phyloP scores from a whole-genome alignment of 768 basidiomycete species.

The Russula brevipes region DNA sequence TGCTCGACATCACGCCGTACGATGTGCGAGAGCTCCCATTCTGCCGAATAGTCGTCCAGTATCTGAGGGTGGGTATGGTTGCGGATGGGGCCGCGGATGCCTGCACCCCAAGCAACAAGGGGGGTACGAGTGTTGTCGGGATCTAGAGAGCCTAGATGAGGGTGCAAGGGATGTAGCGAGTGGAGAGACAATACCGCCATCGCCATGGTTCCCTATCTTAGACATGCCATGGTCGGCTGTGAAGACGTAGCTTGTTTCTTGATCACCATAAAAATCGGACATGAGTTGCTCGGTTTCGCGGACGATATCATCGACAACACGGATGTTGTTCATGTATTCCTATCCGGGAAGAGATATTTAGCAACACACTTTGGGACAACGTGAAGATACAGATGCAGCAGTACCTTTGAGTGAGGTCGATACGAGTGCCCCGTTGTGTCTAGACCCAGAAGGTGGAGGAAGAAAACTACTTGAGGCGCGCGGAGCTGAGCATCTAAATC shows the following conservation, averaged over 20 bases:
- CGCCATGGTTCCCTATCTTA: slow-evolving; percentile 81
- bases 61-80: slow-evolving; percentile 52
- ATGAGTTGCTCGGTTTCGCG: slow-evolving; percentile 58
- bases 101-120: slow-evolving; percentile 76
- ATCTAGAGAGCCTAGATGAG: slow-evolving; percentile 40
- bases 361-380: neutral
- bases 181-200: slow-evolving; percentile 54
- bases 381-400: neutral
- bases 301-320: slow-evolving; percentile 71
- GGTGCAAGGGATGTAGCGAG: neutral
- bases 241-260: slow-evolving; percentile 70
- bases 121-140: slow-evolving; percentile 88
- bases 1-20: slow-evolving; percentile 74
- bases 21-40: slow-evolving; percentile 57
- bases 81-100: slow-evolving; percentile 63
- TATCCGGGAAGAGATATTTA: slow-evolving; percentile 28
- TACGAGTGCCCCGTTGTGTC: slow-evolving; percentile 88
- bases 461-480: slow-evolving; percentile 63
- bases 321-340: slow-evolving; percentile 87
- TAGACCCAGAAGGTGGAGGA: slow-evolving; percentile 76
- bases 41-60: slow-evolving; percentile 55
- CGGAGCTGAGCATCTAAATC: slow-evolving; percentile 48
- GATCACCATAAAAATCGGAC: slow-evolving; percentile 57
- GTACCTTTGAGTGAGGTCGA: slow-evolving; percentile 70
- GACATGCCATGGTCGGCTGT: slow-evolving; percentile 93